phyloP scores from a whole-genome alignment of 345 rosid species.

The Garcia nutans region DNA sequence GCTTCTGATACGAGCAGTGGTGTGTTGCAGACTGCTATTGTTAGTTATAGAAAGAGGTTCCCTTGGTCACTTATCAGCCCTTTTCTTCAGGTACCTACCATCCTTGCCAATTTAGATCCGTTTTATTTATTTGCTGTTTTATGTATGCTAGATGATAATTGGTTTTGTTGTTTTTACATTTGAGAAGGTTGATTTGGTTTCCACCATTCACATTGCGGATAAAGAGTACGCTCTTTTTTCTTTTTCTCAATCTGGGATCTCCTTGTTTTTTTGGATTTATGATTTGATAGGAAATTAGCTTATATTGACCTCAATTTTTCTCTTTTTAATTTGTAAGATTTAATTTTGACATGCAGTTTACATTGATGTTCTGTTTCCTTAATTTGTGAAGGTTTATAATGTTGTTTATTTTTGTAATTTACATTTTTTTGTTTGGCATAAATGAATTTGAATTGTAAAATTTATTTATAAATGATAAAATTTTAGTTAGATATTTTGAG shows the following conservation, averaged over 20 bases:
- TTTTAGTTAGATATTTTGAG: too few species aligned
- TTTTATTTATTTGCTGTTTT: not conserved
- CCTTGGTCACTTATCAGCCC: conserved; percentile 85
- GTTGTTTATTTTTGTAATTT: too few species aligned
- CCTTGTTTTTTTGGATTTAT: not conserved
- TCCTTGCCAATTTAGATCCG: not conserved
- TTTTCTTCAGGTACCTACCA: conserved; percentile 59
- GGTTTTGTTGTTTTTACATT: not conserved
- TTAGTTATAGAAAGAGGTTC: conserved; percentile 68
- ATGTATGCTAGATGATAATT: not conserved
- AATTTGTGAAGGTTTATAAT: too few species aligned
- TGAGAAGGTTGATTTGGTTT: conserved; percentile 88
- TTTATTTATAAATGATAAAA: too few species aligned
- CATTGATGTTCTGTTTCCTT: too few species aligned
- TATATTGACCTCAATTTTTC: not conserved
- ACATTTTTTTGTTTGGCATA: too few species aligned
- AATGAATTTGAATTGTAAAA: too few species aligned
- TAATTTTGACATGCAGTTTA: too few species aligned
- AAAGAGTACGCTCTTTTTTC: conserved; percentile 56
- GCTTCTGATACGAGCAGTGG: conserved; percentile 39
- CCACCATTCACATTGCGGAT: conserved; percentile 91
- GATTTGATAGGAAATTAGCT: not conserved
- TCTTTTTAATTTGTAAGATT: not conserved
- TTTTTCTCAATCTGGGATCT: not conserved
- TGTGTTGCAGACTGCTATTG: conserved; percentile 83